Evolutionary conservation across 352 stramenopile genomes (phyloP), one percentile per base, ranked within the genome.

Genomic region (Pythium aphanidermatum): DNA sequence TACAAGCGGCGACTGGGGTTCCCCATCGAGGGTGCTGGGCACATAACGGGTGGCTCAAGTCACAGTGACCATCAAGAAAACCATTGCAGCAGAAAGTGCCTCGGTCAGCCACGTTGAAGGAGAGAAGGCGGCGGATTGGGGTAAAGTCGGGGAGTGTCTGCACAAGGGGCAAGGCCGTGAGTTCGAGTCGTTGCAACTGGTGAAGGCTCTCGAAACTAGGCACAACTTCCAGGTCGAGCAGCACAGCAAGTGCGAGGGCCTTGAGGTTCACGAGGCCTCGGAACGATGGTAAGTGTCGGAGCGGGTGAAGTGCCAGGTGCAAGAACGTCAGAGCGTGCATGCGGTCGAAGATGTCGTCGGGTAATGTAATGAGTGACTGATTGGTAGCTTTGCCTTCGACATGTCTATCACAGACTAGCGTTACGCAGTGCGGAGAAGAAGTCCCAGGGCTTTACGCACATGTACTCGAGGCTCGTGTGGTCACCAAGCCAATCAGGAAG

Each of bases 41-140:
- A 17, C 49, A 59, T n/a, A 34, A 5, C n/a, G 38, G 25, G 3
- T 52, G 47, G 6, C 2, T 30, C 1, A 55, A 24, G 19, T 63
- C 34, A 26, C 54, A 63, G 9, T 38, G 20, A 14, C 35, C 37
- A 4, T 28, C 35, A 2, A 58, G 34, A 34, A 53, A 58, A 9
- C 51, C 51, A 35, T 58, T 58, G 34, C 51, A 58, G 35, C 51
- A 58, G 19, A 31, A 30, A 2, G 28, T 14, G 5, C 41, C 41
- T 12, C 41, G 31, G 19, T 49, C 41, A 4, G 10, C 17, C 1
- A 24, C 10, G 16, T 28, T 38, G 2, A 49, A 31, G 11, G 28
- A n/a, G 1, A 2, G 12, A 8, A 49, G 23, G 2, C 24, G 17
- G 5, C 19, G 12, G 16, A 24, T 10, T 3, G 38, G 9, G 28